A percentile compares a stretch with the other conserved stretches of the same genome.
These are phyloP conservation scores for Tricholoma bakamatsutake DNA, from an alignment of 768 basidiomycete genomes.

Conservation along the genomic window DNA sequence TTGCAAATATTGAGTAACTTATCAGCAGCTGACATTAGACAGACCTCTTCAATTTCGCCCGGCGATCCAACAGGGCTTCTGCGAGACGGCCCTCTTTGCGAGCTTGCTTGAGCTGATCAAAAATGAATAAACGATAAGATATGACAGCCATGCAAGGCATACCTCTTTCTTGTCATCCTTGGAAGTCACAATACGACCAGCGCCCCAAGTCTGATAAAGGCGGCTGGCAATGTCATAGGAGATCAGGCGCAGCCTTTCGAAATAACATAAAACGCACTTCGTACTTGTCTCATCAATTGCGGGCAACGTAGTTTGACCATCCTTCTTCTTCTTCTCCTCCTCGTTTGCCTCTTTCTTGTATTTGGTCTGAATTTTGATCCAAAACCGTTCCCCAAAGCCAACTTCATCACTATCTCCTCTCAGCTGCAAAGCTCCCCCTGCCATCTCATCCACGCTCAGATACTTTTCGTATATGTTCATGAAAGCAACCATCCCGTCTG, in stretches of 20 bases:
- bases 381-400: constrained; percentile 82
- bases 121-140: neutral
- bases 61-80: constrained; percentile 73
- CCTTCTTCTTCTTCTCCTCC: constrained; percentile 56
- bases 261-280: constrained; percentile 45
- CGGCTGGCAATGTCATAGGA: constrained; percentile 36
- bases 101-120: constrained; percentile 64
- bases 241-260: neutral
- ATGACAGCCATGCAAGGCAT: constrained; percentile 13
- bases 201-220: constrained; percentile 80
- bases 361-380: constrained; percentile 85
- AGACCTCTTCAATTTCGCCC: constrained; percentile 80
- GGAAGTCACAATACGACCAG: constrained; percentile 67
- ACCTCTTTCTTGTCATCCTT: constrained; percentile 70
- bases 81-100: constrained; percentile 75
- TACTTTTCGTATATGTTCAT: constrained; percentile 89
- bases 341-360: constrained; percentile 81
- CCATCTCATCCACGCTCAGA: constrained; percentile 78
- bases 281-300: constrained; percentile 67
- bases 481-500: constrained; percentile 84
- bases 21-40: constrained; percentile 2
- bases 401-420: constrained; percentile 83
- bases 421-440: constrained; percentile 72
- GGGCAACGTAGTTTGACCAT: constrained; percentile 42
- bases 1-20: neutral